Conservation (phyloP, 495 filamentous ascomycete genomes). For the Aspergillus sparsus region DNA sequence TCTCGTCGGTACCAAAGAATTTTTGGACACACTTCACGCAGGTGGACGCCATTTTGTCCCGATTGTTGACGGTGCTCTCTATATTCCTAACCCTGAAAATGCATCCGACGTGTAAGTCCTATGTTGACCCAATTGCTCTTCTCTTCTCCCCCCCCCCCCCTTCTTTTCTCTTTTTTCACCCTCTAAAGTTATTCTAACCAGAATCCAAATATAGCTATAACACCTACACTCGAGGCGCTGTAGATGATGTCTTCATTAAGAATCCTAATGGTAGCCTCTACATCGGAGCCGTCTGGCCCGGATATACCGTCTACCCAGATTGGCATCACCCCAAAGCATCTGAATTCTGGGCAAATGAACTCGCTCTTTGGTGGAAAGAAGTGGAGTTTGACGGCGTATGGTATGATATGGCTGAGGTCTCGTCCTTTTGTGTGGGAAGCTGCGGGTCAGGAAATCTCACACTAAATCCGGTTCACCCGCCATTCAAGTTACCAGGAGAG, state of each 20-base stretch:
- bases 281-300: constrained; percentile 66
- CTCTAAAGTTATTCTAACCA: not conserved
- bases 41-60: constrained; percentile 75
- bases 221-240: constrained; percentile 67
- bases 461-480: constrained; percentile 69
- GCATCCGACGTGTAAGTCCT: constrained; percentile 60
- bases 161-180: not conserved
- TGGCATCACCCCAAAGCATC: constrained; percentile 59
- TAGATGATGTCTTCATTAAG: constrained; percentile 61
- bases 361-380: constrained; percentile 60
- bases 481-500: constrained; percentile 67
- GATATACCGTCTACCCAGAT: constrained; percentile 66
- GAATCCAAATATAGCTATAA: constrained; percentile 48
- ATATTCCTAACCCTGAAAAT: constrained; percentile 73
- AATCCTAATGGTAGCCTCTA: constrained; percentile 63
- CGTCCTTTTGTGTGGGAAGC: constrained; percentile 80
- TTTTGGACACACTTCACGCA: constrained; percentile 64
- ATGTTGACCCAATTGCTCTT: too few species aligned
- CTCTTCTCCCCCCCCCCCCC: not conserved
- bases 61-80: constrained; percentile 83
- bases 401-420: constrained; percentile 67
- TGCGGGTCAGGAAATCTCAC: constrained; percentile 70
- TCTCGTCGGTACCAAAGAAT: constrained; percentile 54
- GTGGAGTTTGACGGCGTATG: constrained; percentile 61
- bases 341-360: constrained; percentile 72